Conservation (phyloP, 768 basidiomycete species). For the Collybia sordida region DNA sequence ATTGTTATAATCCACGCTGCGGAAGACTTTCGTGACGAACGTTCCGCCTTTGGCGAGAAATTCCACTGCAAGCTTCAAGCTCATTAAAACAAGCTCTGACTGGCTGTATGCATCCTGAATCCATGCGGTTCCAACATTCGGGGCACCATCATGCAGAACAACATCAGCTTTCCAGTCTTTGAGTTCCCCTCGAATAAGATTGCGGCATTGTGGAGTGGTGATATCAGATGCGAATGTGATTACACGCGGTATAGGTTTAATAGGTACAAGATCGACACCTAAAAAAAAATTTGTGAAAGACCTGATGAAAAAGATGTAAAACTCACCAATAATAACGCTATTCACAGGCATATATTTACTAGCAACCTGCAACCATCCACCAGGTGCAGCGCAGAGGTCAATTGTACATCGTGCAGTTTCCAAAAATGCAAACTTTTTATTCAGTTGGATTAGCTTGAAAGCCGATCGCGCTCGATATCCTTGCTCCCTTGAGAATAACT, state of each 20-base stretch:
- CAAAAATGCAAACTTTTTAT: slow-evolving; percentile 95
- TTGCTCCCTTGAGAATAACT: slow-evolving; percentile 71
- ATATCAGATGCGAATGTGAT: slow-evolving; percentile 93
- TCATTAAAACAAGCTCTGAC: slow-evolving; percentile 94
- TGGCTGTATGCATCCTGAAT: slow-evolving; percentile 98
- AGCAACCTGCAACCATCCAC: slow-evolving; percentile 98
- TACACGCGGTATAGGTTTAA: slow-evolving; percentile 92
- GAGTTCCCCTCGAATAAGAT: slow-evolving; percentile 79
- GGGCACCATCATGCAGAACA: slow-evolving; percentile 97
- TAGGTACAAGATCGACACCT: slow-evolving; percentile 96
- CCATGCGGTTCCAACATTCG: slow-evolving; percentile 99
- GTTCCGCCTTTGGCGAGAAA: slow-evolving; percentile 92
- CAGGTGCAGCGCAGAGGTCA: slow-evolving; percentile 97
- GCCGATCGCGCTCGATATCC: slow-evolving; percentile 99
- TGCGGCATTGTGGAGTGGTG: slow-evolving; percentile 88
- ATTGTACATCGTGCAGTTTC: slow-evolving; percentile 90
- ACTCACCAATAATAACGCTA: slow-evolving; percentile 85
- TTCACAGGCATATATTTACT: slow-evolving; percentile 96
- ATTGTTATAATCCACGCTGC: slow-evolving; percentile 97
- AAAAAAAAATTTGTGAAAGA: slow-evolving; percentile 11
- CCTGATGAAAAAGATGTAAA: background rate
- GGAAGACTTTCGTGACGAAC: slow-evolving; percentile 98
- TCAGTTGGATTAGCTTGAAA: slow-evolving; percentile 97
- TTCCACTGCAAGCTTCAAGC: slow-evolving; percentile 92
- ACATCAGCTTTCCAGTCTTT: slow-evolving; percentile 99